These are phyloP conservation scores for Silene conica DNA, from an alignment of 148 eudicot species.

Conservation along the genomic window DNA sequence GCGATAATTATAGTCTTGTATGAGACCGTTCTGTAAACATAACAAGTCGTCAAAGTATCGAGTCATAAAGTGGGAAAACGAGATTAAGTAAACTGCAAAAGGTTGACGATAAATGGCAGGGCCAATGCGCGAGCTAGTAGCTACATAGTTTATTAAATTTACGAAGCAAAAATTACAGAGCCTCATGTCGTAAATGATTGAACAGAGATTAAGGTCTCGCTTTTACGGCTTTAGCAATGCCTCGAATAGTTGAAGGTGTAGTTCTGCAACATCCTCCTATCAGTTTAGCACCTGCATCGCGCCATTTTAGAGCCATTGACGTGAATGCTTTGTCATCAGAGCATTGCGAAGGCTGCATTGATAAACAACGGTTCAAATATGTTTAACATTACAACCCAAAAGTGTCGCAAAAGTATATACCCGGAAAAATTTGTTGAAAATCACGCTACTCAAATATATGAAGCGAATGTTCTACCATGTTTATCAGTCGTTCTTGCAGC, in stretches of 20 bases:
- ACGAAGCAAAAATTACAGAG: background rate
- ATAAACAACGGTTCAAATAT: conserved; percentile 2
- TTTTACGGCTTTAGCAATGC: conserved; percentile 54
- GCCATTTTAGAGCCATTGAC: conserved; percentile 56
- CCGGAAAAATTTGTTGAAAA: too few species aligned
- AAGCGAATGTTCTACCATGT: background rate
- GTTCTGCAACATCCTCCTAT: conserved; percentile 89
- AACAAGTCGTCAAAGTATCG: too few species aligned
- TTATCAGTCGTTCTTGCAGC: too few species aligned
- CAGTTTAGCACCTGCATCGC: conserved; percentile 70
- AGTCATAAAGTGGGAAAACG: too few species aligned
- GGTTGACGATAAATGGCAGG: too few species aligned
- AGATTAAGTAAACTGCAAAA: too few species aligned
- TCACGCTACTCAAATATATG: background rate
- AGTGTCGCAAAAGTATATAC: too few species aligned
- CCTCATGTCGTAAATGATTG: background rate
- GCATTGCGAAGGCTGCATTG: conserved; percentile 64
- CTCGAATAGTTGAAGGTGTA: conserved; percentile 58
- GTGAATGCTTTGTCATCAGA: conserved; percentile 57
- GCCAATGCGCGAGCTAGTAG: too few species aligned
- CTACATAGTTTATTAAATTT: too few species aligned
- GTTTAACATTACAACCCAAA: background rate
- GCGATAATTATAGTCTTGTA: too few species aligned
- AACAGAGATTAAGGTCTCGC: conserved; percentile 8
- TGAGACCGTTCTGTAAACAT: too few species aligned